These are phyloP conservation scores for Jaapia argillacea DNA, from an alignment of 768 basidiomycete genomes.

Conservation along the genomic window DNA sequence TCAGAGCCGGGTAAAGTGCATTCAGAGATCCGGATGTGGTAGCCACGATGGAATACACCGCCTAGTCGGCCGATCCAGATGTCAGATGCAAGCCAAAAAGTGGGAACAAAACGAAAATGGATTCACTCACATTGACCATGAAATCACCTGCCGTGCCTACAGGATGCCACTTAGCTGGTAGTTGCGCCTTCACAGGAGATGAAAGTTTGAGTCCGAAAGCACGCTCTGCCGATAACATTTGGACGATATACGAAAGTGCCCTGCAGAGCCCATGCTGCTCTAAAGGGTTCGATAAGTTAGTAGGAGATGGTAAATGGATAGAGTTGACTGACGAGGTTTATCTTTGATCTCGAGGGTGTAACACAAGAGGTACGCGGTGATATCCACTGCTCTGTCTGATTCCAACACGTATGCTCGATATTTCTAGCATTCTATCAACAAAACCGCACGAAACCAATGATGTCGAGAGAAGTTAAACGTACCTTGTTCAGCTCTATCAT, in stretches of 20 bases:
- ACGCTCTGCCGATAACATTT: constrained; percentile 80
- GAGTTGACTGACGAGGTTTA: constrained; percentile 61
- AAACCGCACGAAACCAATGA: not conserved
- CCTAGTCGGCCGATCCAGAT: constrained; percentile 30
- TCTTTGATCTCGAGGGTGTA: constrained; percentile 87
- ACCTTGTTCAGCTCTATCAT: constrained; percentile 91
- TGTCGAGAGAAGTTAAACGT: not conserved
- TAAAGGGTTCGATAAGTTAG: constrained; percentile 17
- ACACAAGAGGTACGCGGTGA: constrained; percentile 71
- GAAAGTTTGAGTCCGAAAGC: constrained; percentile 64
- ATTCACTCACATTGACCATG: constrained; percentile 62
- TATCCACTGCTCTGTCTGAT: constrained; percentile 67
- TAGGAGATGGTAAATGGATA: constrained; percentile 3
- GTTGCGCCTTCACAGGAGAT: constrained; percentile 48
- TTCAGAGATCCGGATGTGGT: constrained; percentile 76
- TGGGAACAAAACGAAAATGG: not conserved
- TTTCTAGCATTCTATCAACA: constrained; percentile 44
- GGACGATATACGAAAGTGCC: constrained; percentile 84
- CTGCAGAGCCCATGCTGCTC: constrained; percentile 90
- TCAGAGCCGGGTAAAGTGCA: constrained; percentile 84
- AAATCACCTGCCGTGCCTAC: constrained; percentile 77
- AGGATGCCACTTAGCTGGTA: constrained; percentile 72
- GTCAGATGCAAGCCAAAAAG: constrained; percentile 3
- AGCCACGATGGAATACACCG: constrained; percentile 83
- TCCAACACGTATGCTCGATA: constrained; percentile 77